Evolutionary conservation across 257 asterid genomes (phyloP), one percentile per base, ranked within the genome.

Genomic region (Hygrophila difformis): DNA sequence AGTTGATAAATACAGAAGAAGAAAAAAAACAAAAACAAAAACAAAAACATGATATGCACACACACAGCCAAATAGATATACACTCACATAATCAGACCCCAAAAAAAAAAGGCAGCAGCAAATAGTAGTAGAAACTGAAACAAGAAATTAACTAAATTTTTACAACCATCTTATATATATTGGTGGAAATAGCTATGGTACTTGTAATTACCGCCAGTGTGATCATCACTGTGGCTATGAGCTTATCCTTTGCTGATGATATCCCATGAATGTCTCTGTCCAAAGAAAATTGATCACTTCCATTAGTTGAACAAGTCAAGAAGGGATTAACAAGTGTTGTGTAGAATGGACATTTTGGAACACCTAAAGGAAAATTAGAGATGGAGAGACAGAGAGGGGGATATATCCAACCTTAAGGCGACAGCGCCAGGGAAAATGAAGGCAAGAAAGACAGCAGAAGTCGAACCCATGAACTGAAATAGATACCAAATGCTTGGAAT

Each of bases 381-480:
- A 41, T 8, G 33, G 14, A 1, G 6, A 19, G 18, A 19, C 20
- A 19, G 41, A 41, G 12, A 39, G 31, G 17, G n/a, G n/a, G n/a
- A n/a, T n/a, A n/a, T n/a, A 1, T 16, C 16, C n/a, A 60, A 87
- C 97, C 98, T 85, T 59, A 85, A 56, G n/a, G 60, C 94, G 44
- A 85, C 60, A 22, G 85, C 76, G 13, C 92, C 94, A 0, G 98
- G 96, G 45, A 89, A 85, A 47, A 82, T 89, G 70, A 89, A 89
- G 39, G 94, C 91, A n/a, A 89, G 84, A 65, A 63, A 79, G 33
- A 80, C 96, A 18, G 89, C 93, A 35, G 94, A 68, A 22, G 96
- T 85, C 0, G 98, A 85, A 17, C 98, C 96, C 80, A 85, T 56
- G 77, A 89, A 89, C 82, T 89, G 98, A 66, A 85, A 89, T 68